Conservation (phyloP, 768 basidiomycete species). For the Xerocomus brunneocitrinus region DNA sequence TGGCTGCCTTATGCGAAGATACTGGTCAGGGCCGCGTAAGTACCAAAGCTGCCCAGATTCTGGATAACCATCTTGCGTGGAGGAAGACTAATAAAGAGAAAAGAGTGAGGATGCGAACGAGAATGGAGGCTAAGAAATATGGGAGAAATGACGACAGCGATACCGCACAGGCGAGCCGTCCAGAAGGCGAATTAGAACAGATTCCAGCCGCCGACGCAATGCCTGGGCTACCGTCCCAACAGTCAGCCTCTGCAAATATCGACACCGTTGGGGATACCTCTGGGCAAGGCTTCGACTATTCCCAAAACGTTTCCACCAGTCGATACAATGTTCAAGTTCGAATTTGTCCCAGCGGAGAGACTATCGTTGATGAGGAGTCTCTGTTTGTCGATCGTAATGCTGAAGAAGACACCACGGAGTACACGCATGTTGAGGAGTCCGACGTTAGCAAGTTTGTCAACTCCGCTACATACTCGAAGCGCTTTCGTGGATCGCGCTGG, state of each 20-base stretch:
- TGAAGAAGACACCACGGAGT: slow-evolving; percentile 64
- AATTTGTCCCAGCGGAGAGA: slow-evolving; percentile 82
- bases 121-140: slow-evolving; percentile 74
- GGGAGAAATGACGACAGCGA: slow-evolving; percentile 52
- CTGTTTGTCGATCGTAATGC: slow-evolving; percentile 70
- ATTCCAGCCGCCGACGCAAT: slow-evolving; percentile 1
- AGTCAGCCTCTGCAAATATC: slow-evolving; percentile 13
- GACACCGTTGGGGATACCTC: slow-evolving; percentile 37
- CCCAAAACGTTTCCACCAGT: slow-evolving; percentile 57
- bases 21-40: slow-evolving; percentile 76
- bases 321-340: slow-evolving; percentile 83
- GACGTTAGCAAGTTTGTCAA: slow-evolving; percentile 85
- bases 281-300: slow-evolving; percentile 66
- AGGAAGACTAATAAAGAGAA: slow-evolving; percentile 65
- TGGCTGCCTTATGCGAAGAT: slow-evolving; percentile 76
- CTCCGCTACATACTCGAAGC: slow-evolving; percentile 75
- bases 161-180: slow-evolving; percentile 17
- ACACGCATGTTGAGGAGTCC: slow-evolving; percentile 77
- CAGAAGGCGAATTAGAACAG: slow-evolving; percentile 10
- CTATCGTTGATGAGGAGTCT: slow-evolving; percentile 82
- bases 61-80: slow-evolving; percentile 68
- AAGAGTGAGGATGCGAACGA: slow-evolving; percentile 53
- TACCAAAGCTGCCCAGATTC: slow-evolving; percentile 68
- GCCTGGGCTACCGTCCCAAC: slow-evolving; percentile 13
- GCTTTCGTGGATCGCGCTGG: slow-evolving; percentile 81